These are phyloP conservation scores for Aureobasidium mangrovei DNA, from an alignment of 2,329 filamentous ascomycete species.

Conservation along the genomic window DNA sequence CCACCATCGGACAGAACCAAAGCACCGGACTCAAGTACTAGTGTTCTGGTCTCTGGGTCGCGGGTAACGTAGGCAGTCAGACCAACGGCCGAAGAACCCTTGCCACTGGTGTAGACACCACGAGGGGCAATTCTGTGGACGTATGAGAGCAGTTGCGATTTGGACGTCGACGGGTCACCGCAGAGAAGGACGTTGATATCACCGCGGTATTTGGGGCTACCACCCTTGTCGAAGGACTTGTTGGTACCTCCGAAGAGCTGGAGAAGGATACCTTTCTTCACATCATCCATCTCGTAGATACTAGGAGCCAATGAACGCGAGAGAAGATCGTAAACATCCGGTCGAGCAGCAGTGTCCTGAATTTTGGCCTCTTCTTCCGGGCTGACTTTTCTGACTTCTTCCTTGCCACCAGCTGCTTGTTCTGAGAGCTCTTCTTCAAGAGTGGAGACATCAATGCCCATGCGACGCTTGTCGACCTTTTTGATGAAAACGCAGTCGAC, in stretches of 20 bases:
- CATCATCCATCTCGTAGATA: slow-evolving; percentile 95
- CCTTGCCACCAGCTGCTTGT: slow-evolving; percentile 59
- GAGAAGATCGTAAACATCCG: slow-evolving; percentile 88
- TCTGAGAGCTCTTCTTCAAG: slow-evolving; percentile 76
- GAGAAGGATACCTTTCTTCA: slow-evolving; percentile 95
- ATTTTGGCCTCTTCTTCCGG: slow-evolving; percentile 88
- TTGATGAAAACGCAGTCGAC: slow-evolving; percentile 93
- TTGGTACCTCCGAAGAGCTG: slow-evolving; percentile 97
- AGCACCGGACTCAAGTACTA: slow-evolving; percentile 73
- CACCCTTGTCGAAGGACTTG: slow-evolving; percentile 94
- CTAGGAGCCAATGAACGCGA: slow-evolving; percentile 86
- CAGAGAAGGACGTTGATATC: slow-evolving; percentile 97
- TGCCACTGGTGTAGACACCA: slow-evolving; percentile 75
- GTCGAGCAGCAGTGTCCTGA: slow-evolving; percentile 64
- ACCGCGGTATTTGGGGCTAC: slow-evolving; percentile 88
- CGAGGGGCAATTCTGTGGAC: slow-evolving; percentile 96
- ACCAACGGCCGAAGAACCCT: slow-evolving; percentile 73
- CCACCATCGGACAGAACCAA: slow-evolving; percentile 74
- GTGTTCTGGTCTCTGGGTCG: slow-evolving; percentile 74
- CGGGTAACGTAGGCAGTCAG: slow-evolving; percentile 77
- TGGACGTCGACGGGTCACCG: slow-evolving; percentile 91
- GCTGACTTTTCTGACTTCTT: slow-evolving; percentile 74
- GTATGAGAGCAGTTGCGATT: slow-evolving; percentile 96
- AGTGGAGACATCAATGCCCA: slow-evolving; percentile 85
- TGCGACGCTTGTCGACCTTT: slow-evolving; percentile 89